Conservation (phyloP, 2,329 filamentous ascomycete species). For the Gyromitra esculenta region DNA sequence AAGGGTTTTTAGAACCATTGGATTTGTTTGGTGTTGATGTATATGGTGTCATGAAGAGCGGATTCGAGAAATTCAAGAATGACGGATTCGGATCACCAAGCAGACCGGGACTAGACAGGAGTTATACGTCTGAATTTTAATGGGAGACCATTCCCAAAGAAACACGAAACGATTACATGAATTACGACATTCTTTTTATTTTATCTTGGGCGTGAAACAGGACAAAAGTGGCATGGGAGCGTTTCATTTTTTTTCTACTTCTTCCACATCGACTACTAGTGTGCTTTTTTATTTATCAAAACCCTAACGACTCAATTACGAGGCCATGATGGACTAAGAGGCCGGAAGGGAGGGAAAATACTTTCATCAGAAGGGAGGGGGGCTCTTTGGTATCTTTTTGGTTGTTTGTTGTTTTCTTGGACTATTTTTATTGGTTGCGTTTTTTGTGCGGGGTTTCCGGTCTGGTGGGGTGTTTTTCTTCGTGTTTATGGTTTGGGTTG, state of each 20-base stretch:
- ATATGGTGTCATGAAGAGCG: slow-evolving; percentile 54
- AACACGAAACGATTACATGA: slow-evolving; percentile 45
- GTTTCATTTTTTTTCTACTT: slow-evolving; percentile 46
- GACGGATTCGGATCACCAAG: slow-evolving; percentile 53
- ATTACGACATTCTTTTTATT: slow-evolving; percentile 44
- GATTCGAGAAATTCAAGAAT: slow-evolving; percentile 54
- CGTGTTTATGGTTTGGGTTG: slow-evolving; percentile 45
- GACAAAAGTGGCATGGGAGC: slow-evolving; percentile 52
- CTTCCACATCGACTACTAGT: slow-evolving; percentile 22
- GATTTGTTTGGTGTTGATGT: slow-evolving; percentile 53
- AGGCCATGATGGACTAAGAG: slow-evolving; percentile 44
- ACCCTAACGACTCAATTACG: slow-evolving; percentile 44
- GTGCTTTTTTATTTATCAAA: slow-evolving; percentile 48
- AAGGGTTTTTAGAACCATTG: slow-evolving; percentile 51
- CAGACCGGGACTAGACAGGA: slow-evolving; percentile 46
- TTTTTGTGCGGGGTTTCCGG: slow-evolving; percentile 51
- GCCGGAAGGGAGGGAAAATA: slow-evolving; percentile 12
- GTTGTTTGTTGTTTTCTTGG: slow-evolving; percentile 47
- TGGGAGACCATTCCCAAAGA: slow-evolving; percentile 33
- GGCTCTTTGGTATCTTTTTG: slow-evolving; percentile 45
- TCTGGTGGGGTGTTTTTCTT: slow-evolving; percentile 51
- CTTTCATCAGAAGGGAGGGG: slow-evolving; percentile 22
- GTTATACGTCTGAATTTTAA: slow-evolving; percentile 52
- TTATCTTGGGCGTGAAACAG: slow-evolving; percentile 43
- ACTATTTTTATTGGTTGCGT: slow-evolving; percentile 39